Conservation (phyloP, 768 basidiomycete species). For the Leccinum olivaceopallidum region DNA sequence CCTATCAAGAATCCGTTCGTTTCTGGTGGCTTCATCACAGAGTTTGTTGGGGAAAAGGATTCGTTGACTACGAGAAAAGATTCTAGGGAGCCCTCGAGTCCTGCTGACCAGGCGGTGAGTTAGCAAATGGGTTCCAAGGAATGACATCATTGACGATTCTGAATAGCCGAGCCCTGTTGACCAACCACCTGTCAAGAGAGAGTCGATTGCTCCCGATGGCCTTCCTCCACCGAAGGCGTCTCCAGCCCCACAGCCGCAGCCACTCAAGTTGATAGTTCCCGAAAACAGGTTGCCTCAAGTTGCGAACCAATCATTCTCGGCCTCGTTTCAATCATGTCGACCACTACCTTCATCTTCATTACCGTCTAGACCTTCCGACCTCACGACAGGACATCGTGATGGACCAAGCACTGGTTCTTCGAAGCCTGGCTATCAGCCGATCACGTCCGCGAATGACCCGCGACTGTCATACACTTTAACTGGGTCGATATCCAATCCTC, state of each 20-base stretch:
- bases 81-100: conserved; percentile 17
- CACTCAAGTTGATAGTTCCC: conserved; percentile 12
- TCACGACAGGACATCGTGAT: conserved; percentile 10
- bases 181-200: conserved; percentile 20
- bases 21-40: conserved; percentile 50
- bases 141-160: conserved; percentile 3
- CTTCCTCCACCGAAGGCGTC: conserved; percentile 17
- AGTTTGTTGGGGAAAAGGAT: conserved; percentile 38
- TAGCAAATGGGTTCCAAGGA: background rate
- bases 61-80: conserved; percentile 24
- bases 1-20: conserved; percentile 45
- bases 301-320: conserved; percentile 12
- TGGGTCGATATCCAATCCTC: conserved; percentile 50
- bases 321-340: conserved; percentile 14
- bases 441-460: conserved; percentile 31
- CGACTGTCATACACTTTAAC: conserved; percentile 40
- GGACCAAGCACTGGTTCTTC: conserved; percentile 16
- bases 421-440: conserved; percentile 28
- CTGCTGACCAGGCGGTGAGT: conserved; percentile 20
- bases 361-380: conserved; percentile 21
- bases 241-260: conserved; percentile 5
- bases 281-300: conserved; percentile 14
- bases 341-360: conserved; percentile 14
- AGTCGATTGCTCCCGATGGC: conserved; percentile 11
- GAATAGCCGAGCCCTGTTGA: conserved; percentile 21